Base-by-base conservation (phyloP, 177 flowering plant species). In the Vitis hybrid region DNA sequence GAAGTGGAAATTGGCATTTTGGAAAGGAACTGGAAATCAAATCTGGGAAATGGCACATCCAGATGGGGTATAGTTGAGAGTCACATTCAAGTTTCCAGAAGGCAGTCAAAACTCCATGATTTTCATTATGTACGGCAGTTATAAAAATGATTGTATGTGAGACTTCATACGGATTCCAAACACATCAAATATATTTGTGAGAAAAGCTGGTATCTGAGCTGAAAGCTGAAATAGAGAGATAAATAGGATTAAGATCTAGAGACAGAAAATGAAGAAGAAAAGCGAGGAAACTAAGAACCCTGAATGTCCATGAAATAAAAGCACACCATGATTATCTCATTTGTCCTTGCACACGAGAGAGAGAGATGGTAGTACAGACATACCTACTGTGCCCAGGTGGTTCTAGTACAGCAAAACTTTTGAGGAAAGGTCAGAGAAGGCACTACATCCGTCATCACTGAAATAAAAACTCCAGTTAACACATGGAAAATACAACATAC, bases 301-400 rank as follows among this genome's bases (percentile, higher is more conserved):
- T 5, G n/a, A 50, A 47, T 69, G 19, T 62, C 63, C 68, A 57
- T 56, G 38, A 57, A 49, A 57, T 33, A 71, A 65, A 71, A 71
- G 63, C 60, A 58, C 13, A 12, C 64, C 56, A 64, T 57, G 49
- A n/a, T 53, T 17, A 62, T 33, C 17, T 3, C 12, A 22, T 64
- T 63, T 50, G 47, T 38, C 47, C 47, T 38, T 38, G 47, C 9
- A 38, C 47, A 38, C 47, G 47, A 38, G 47, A 5, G 47, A 38
- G 47, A 38, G 47, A 38, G 47, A 7, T 38, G 9, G 47, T 38
- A 38, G 47, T 69, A 69, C 77, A 74, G 73, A 74, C 77, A 74
- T 64, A 47, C 69, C 59, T 58, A 57, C 64, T 8, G 28, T 28
- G 54, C 1, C 33, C 72, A 44, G 75, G 19, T 54, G 50, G 47